phyloP scores from a whole-genome alignment of 352 stramenopile genomes.

The Blastocystis hominis region DNA sequence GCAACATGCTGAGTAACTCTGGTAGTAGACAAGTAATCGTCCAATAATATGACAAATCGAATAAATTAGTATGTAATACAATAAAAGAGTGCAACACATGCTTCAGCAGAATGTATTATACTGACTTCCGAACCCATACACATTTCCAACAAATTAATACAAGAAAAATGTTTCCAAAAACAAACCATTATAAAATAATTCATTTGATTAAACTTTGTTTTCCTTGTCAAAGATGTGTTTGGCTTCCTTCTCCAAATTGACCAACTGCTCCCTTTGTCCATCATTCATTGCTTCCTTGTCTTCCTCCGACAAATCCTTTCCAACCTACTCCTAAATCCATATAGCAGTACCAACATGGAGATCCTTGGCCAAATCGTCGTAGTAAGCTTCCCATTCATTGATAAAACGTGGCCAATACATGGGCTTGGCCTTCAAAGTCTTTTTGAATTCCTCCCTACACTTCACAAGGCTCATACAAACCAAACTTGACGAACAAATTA shows the following conservation, averaged over 20 bases:
- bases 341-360: not conserved
- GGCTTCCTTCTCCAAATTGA: conserved; percentile 26
- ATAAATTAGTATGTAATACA: too few species aligned
- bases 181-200: not conserved
- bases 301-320: conserved; percentile 43
- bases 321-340: not conserved
- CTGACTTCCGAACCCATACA: too few species aligned
- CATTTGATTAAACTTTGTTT: not conserved
- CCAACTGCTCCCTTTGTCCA: conserved; percentile 29
- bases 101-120: too few species aligned
- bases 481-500: conserved; percentile 34
- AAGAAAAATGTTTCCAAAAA: not conserved
- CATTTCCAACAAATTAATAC: too few species aligned
- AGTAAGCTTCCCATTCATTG: conserved; percentile 51
- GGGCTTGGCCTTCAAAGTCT: conserved; percentile 36
- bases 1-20: too few species aligned
- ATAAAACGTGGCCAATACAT: conserved; percentile 32
- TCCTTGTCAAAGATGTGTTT: conserved; percentile 48
- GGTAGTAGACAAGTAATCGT: too few species aligned
- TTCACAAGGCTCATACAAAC: not conserved
- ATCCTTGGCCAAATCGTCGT: conserved; percentile 6
- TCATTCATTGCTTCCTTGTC: conserved; percentile 40
- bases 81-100: too few species aligned
- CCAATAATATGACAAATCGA: too few species aligned
- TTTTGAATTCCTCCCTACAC: conserved; percentile 46